These are phyloP conservation scores for Camellia sinensis DNA, from an alignment of 148 eudicot species.

Conservation along the genomic window DNA sequence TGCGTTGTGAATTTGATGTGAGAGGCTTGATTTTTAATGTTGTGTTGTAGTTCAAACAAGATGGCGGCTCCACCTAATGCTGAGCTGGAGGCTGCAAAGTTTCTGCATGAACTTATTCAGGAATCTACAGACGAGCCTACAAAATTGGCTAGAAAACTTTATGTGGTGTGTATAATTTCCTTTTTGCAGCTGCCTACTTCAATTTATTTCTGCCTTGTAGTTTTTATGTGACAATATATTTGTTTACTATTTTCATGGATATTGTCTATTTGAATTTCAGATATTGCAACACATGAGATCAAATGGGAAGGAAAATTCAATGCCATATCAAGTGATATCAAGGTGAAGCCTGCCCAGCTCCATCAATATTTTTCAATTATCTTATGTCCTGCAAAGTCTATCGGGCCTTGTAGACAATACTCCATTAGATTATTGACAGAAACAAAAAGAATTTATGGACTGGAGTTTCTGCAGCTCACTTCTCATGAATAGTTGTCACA, in stretches of 20 bases:
- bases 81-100: conserved; percentile 94
- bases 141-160: conserved; percentile 90
- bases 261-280: conserved; percentile 33
- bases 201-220: neutral
- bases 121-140: conserved; percentile 96
- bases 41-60: conserved; percentile 19
- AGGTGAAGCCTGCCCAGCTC: conserved; percentile 41
- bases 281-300: conserved; percentile 95
- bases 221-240: neutral
- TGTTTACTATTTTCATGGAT: neutral
- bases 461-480: neutral
- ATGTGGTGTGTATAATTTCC: conserved; percentile 56
- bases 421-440: neutral
- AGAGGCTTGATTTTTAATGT: conserved; percentile 12
- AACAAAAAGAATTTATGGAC: neutral
- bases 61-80: conserved; percentile 77
- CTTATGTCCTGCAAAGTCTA: neutral
- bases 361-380: neutral
- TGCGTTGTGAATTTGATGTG: neutral
- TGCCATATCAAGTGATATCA: conserved; percentile 97
- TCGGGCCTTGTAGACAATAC: neutral
- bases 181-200: neutral
- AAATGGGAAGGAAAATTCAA: conserved; percentile 86
- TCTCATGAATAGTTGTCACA: neutral
- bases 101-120: conserved; percentile 91